Conservation (phyloP, 805 yeast genomes). For the Aciculoconidium aculeatum region DNA sequence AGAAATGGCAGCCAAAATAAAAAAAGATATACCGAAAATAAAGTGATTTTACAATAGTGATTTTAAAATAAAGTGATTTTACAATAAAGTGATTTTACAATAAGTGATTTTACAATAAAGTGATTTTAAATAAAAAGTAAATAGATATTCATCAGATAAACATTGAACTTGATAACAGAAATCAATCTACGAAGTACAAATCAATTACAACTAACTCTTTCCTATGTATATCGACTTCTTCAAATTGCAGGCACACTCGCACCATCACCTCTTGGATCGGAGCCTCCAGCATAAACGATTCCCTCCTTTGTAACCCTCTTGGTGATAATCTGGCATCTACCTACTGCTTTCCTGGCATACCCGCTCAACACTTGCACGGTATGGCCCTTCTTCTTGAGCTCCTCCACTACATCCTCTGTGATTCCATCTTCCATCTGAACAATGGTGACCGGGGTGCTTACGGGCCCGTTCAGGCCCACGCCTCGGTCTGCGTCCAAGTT, state of each 20-base stretch:
- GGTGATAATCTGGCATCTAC: constrained; percentile 71
- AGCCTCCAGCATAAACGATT: constrained; percentile 60
- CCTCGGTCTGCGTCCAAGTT: constrained; percentile 41
- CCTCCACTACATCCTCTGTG: constrained; percentile 36
- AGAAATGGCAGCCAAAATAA: too few species aligned
- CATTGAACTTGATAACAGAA: too few species aligned
- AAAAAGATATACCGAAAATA: too few species aligned
- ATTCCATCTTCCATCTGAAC: constrained; percentile 67
- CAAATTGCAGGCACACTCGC: constrained; percentile 55
- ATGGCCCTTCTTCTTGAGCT: constrained; percentile 53
- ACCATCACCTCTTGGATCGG: constrained; percentile 84
- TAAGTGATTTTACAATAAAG: too few species aligned
- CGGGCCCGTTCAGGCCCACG: constrained; percentile 60
- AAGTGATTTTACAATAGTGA: too few species aligned
- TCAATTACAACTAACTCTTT: too few species aligned
- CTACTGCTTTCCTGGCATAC: constrained; percentile 41
- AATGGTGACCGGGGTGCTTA: constrained; percentile 49
- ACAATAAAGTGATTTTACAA: too few species aligned
- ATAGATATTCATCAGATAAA: background rate
- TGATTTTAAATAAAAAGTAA: too few species aligned
- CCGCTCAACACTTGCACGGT: constrained; percentile 40
- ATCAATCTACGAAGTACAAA: too few species aligned
- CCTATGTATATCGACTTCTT: too few species aligned
- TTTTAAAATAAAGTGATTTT: too few species aligned
- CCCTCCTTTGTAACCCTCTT: constrained; percentile 36